A percentile compares a stretch with the other conserved stretches of the same genome.
These are phyloP conservation scores for Candida piceae DNA, from an alignment of 805 yeast genomes.

Conservation along the genomic window DNA sequence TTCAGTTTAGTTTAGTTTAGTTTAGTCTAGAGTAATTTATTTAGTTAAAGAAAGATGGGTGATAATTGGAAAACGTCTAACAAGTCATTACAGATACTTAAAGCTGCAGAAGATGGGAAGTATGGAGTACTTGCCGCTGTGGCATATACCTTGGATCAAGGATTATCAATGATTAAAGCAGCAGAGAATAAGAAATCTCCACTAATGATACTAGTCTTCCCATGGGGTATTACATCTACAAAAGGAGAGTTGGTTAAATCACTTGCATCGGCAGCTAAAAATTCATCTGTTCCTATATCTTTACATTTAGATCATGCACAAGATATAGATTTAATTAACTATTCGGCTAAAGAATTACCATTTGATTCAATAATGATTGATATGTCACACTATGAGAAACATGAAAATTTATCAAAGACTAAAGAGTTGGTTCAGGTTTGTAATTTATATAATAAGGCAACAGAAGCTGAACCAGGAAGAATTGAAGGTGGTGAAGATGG, in stretches of 20 bases:
- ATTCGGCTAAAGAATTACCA: conserved; percentile 29
- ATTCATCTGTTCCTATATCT: conserved; percentile 32
- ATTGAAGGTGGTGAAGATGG: conserved; percentile 37
- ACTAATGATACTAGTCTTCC: conserved; percentile 31
- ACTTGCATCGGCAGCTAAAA: conserved; percentile 21
- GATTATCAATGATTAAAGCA: conserved; percentile 30
- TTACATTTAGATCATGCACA: conserved; percentile 35
- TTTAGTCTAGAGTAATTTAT: too few species aligned
- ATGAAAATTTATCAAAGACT: conserved; percentile 28
- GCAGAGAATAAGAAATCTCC: conserved; percentile 32
- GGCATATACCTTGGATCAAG: conserved; percentile 33
- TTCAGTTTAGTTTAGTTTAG: too few species aligned
- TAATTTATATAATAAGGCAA: conserved; percentile 25
- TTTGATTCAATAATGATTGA: conserved; percentile 37
- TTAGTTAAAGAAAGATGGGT: too few species aligned
- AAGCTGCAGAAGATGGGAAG: conserved; percentile 26
- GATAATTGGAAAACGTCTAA: conserved; percentile 16
- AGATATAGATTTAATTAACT: conserved; percentile 25
- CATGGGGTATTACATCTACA: conserved; percentile 34
- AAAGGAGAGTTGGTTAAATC: conserved; percentile 27
- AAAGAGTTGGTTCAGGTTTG: conserved; percentile 28
- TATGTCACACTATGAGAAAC: conserved; percentile 33
- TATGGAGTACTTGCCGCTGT: conserved; percentile 33
- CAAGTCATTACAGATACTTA: conserved; percentile 27
- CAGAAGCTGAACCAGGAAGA: conserved; percentile 36